Base-by-base conservation (phyloP, 768 basidiomycete genomes). In the Podaxis mareebaensis region DNA sequence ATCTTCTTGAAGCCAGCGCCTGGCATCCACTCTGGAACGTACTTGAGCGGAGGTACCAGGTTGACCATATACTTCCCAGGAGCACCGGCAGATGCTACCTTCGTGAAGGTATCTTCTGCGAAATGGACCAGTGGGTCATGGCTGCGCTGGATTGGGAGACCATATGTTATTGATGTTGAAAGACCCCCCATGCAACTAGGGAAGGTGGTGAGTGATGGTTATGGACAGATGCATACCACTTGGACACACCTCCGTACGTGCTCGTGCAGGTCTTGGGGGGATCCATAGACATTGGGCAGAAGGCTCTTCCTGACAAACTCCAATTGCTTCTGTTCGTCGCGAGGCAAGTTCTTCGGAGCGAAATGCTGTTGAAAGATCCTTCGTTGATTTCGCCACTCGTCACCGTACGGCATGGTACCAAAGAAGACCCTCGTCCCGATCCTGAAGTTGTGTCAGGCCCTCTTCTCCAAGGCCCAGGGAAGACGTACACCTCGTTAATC, bases 331-430 rank as follows among this genome's bases (percentile, higher is more conserved):
- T 58, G 48, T 4, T 58, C 36, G 1, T 28, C 24, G 13, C 26
- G 17, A 17, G 26, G 11, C 11, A 44, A 24, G 26, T 26, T 30
- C 24, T 44, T 54, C 53, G 11, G 54, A 30, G 67, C 72, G 11
- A 77, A 65, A 58, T 70, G 61, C n/a, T 74, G 59, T 15, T 73
- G 70, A 17, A 74, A 67, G 51, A 70, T 63, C n/a, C 67, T 67
- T 1, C 76, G 70, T 24, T 74, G 69, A 42, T 58, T 61, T 12
- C 65, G 63, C 57, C 72, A 75, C 17, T 54, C 13, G 13, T 69
- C 61, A 0, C 73, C 73, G 48, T 77, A 77, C 4, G 58, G 63
- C 22, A 72, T 65, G 38, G 69, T 49, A 0, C 65, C 57, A 33
- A 70, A 61, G 30, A 55, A 30, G 6, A 11, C 1, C 4, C 38